These are phyloP conservation scores for Calonectria pseudoturangicola DNA, from an alignment of 2,329 filamentous ascomycete genomes.

Conservation along the genomic window DNA sequence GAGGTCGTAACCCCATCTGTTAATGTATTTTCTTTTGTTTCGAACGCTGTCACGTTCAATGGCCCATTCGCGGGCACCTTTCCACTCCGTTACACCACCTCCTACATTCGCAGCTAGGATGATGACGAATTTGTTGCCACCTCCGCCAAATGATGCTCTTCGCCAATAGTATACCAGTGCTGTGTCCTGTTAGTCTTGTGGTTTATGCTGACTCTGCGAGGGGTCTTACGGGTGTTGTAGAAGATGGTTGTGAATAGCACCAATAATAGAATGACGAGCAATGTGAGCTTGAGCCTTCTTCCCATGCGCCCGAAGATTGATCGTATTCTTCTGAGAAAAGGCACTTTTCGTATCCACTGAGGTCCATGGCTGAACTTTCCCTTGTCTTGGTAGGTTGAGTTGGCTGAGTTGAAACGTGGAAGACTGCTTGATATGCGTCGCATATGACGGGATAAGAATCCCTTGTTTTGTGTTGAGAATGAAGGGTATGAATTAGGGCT, in stretches of 20 bases:
- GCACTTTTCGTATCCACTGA: constrained; percentile 70
- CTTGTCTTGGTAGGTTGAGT: constrained; percentile 81
- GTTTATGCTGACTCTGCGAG: neutral
- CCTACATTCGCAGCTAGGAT: constrained; percentile 95
- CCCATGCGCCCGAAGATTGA: constrained; percentile 71
- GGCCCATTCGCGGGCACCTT: constrained; percentile 97
- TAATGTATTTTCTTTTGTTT: constrained; percentile 94
- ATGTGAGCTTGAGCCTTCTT: constrained; percentile 78
- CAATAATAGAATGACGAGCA: constrained; percentile 73
- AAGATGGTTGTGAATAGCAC: constrained; percentile 79
- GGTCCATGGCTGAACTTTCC: constrained; percentile 81
- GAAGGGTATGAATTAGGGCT: constrained; percentile 85
- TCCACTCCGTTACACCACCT: constrained; percentile 99
- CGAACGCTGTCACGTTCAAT: constrained; percentile 96
- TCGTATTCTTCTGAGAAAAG: constrained; percentile 68
- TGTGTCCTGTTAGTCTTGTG: constrained; percentile 51
- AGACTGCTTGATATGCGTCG: constrained; percentile 86
- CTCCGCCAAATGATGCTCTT: constrained; percentile 82
- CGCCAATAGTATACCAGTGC: constrained; percentile 79
- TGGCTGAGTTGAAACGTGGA: constrained; percentile 80
- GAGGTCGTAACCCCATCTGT: constrained; percentile 93
- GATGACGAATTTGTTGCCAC: constrained; percentile 93
- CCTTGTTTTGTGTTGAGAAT: constrained; percentile 87
- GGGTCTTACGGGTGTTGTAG: constrained; percentile 76
- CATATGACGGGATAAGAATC: constrained; percentile 91